These are phyloP conservation scores for Tolypocladium album DNA, from an alignment of 2,329 filamentous ascomycete species.

Conservation along the genomic window DNA sequence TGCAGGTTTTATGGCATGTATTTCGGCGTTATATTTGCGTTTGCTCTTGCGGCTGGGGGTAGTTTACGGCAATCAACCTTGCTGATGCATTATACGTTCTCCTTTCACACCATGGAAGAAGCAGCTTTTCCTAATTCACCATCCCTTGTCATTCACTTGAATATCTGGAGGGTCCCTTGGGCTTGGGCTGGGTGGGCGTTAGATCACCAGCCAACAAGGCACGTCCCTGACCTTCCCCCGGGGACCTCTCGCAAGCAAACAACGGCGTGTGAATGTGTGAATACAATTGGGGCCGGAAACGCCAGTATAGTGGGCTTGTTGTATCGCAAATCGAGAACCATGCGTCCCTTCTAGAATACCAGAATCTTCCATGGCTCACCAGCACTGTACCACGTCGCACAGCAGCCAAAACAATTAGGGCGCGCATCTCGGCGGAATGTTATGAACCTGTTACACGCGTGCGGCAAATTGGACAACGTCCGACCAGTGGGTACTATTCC, in stretches of 20 bases:
- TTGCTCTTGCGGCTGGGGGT: too few species aligned
- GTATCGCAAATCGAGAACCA: neutral
- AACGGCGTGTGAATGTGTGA: neutral
- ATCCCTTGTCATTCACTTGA: neutral
- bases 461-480: neutral
- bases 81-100: neutral
- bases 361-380: neutral
- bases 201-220: neutral
- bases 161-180: neutral
- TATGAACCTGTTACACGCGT: neutral
- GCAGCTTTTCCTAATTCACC: neutral
- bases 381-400: neutral
- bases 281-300: neutral
- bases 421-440: neutral
- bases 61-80: neutral
- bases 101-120: neutral
- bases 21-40: neutral
- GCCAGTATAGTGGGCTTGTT: neutral
- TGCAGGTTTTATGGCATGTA: too few species aligned
- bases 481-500: neutral
- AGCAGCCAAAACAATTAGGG: neutral
- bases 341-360: neutral
- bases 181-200: neutral
- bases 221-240: neutral
- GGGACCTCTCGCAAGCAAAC: neutral